Percentiles rank a stretch among this genome's conserved stretches.
These are phyloP conservation scores for Dillenia turbinata DNA, from an alignment of 164 flowering plant species.

Conservation along the genomic window DNA sequence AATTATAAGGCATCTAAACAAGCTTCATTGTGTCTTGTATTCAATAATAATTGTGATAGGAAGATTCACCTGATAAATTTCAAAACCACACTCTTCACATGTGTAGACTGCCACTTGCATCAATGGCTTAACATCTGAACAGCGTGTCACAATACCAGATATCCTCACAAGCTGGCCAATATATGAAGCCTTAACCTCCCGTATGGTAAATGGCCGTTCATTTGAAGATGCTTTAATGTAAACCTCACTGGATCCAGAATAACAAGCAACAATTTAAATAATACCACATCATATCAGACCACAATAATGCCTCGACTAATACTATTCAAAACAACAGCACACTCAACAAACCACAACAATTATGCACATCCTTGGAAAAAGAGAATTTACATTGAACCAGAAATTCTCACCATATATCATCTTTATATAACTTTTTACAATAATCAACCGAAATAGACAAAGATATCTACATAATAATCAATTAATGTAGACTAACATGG, in stretches of 20 bases:
- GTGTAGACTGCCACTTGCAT: slow-evolving; percentile 99
- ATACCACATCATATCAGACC: too few species aligned
- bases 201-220: slow-evolving; percentile 72
- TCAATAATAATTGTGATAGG: not conserved
- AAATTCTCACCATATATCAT: too few species aligned
- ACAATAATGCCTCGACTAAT: too few species aligned
- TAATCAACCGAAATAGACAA: too few species aligned
- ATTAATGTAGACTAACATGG: too few species aligned
- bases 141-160: slow-evolving; percentile 95
- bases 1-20: not conserved
- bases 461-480: too few species aligned
- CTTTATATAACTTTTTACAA: too few species aligned
- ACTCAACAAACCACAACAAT: too few species aligned
- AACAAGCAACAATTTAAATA: not conserved
- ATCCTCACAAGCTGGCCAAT: slow-evolving; percentile 94
- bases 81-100: slow-evolving; percentile 98
- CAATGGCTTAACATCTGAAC: slow-evolving; percentile 97
- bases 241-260: slow-evolving; percentile 66
- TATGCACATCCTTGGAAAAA: too few species aligned
- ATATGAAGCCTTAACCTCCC: slow-evolving; percentile 92
- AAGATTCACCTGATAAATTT: slow-evolving; percentile 85
- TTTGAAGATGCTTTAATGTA: slow-evolving; percentile 81
- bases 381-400: too few species aligned
- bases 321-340: too few species aligned
- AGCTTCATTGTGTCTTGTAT: not conserved